phyloP scores from a whole-genome alignment of 2,329 filamentous ascomycete genomes.

The Escovopsis sp. region DNA sequence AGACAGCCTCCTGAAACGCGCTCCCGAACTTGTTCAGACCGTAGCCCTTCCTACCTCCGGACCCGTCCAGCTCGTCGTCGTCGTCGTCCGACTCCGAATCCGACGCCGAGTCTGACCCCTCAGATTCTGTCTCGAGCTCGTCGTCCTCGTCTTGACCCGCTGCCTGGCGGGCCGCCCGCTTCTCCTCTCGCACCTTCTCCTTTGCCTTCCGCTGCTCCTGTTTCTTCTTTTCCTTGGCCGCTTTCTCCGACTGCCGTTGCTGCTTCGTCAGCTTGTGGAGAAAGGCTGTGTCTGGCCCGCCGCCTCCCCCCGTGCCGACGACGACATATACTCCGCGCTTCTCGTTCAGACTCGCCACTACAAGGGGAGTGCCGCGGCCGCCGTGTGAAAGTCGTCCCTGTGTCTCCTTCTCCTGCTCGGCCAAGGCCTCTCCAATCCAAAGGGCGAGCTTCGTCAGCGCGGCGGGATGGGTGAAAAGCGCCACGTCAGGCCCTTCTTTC shows the following conservation, averaged over 20 bases:
- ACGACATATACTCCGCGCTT: slow-evolving; percentile 77
- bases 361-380: slow-evolving; percentile 65
- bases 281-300: slow-evolving; percentile 56
- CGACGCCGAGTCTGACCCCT: slow-evolving; percentile 18
- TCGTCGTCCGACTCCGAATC: slow-evolving; percentile 21
- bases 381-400: slow-evolving; percentile 55
- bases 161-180: slow-evolving; percentile 39
- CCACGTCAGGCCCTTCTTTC: slow-evolving; percentile 82
- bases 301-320: slow-evolving; percentile 80
- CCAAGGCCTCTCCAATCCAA: slow-evolving; percentile 86
- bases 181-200: slow-evolving; percentile 44
- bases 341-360: slow-evolving; percentile 82
- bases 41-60: slow-evolving; percentile 44
- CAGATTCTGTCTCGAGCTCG: slow-evolving; percentile 30
- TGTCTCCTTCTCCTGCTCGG: slow-evolving; percentile 69
- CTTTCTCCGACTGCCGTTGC: slow-evolving; percentile 45
- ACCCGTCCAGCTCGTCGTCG: slow-evolving; percentile 36
- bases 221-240: slow-evolving; percentile 45
- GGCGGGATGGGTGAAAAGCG: slow-evolving; percentile 84
- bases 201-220: slow-evolving; percentile 43
- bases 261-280: slow-evolving; percentile 51
- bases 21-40: slow-evolving; percentile 83
- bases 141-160: slow-evolving; percentile 30
- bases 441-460: slow-evolving; percentile 85
- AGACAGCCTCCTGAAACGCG: slow-evolving; percentile 88